Evolutionary conservation across 1,284 basidiomycete species (phyloP).

Genomic region (Ganoderma leucocontextum): DNA sequence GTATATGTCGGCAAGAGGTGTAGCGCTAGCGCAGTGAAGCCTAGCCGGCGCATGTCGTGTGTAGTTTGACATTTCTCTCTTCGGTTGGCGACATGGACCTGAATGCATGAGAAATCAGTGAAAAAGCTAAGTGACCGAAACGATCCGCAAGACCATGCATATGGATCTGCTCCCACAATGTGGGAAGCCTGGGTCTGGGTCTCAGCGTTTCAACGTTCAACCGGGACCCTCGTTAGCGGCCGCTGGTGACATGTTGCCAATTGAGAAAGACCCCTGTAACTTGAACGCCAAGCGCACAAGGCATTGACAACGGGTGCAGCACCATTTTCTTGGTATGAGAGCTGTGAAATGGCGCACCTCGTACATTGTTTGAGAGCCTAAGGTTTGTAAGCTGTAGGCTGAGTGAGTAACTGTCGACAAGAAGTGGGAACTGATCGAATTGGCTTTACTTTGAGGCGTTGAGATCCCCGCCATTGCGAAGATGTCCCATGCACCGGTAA

Average conservation of each 20-base stretch:
- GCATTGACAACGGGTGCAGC: not conserved
- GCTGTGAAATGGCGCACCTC: not conserved
- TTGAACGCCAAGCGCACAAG: not conserved
- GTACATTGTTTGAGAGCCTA: not conserved
- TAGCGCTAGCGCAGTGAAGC: not conserved
- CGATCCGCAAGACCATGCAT: not conserved
- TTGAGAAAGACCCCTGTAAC: not conserved
- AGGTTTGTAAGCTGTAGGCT: not conserved
- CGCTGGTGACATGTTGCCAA: not conserved
- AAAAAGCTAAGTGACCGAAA: not conserved
- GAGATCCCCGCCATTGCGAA: not conserved
- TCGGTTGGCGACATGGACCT: not conserved
- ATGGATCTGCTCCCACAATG: not conserved
- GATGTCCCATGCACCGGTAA: not conserved
- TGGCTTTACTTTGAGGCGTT: not conserved
- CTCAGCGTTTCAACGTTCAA: not conserved
- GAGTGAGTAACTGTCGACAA: not conserved
- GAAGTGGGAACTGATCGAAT: not conserved
- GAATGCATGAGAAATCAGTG: slow-evolving; percentile 3
- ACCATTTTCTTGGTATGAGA: not conserved
- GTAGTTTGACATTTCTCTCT: not conserved
- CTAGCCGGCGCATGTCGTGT: not conserved
- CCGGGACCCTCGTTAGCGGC: not conserved
- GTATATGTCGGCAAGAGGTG: not conserved
- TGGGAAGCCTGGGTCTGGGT: not conserved